Base-by-base conservation (phyloP, 2,329 filamentous ascomycete genomes). In the Emmonsia crescens region DNA sequence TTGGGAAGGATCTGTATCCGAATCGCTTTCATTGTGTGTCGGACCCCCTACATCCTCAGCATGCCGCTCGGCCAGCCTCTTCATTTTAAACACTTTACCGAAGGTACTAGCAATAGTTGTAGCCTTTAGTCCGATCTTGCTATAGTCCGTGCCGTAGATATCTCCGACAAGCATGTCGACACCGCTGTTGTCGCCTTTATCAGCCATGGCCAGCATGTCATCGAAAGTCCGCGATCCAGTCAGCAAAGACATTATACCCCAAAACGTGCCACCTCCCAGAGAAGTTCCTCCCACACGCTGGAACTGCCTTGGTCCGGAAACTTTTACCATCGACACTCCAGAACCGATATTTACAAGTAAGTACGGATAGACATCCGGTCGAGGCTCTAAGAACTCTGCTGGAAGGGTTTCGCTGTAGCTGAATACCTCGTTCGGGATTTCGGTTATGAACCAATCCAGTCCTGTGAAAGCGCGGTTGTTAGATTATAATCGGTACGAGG, bases 141-240 rank as follows among this genome's bases (percentile, higher is more conserved):
- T 88, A 71, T 99, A 99, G 68, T 95, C 93, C 65, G 89, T 89
- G 62, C 94, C 94, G 75, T 99, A 99, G 59, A 99, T 99, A 74
- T 99, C 94, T 24, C 94, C 94, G 0, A 99, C 94, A 21, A 99
- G 81, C 87, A 99, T 92, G 72, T 99, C 94, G 10, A 99, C 94
- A 33, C 89, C 88, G 44, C 88, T 83, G 70, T 99, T 99, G 77
- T 99, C 94, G 31, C 94, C 94, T 40, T 85, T 82, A 66, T 94
- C 94, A 0, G 94, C 92, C 79, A 95, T 88, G 60, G 88, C 87
- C 42, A 99, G 82, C 94, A 99, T 99, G 68, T 96, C 92, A 74
- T 97, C 94, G 72, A 99, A 99, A n/a, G 87, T 92, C 61, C 89
- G 84, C 27, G 93, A 91, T n/a, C 92, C 91, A 0, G 94, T 99